Conservation (phyloP, 2,329 filamentous ascomycete genomes). For the Pseudogymnoascus sp. region DNA sequence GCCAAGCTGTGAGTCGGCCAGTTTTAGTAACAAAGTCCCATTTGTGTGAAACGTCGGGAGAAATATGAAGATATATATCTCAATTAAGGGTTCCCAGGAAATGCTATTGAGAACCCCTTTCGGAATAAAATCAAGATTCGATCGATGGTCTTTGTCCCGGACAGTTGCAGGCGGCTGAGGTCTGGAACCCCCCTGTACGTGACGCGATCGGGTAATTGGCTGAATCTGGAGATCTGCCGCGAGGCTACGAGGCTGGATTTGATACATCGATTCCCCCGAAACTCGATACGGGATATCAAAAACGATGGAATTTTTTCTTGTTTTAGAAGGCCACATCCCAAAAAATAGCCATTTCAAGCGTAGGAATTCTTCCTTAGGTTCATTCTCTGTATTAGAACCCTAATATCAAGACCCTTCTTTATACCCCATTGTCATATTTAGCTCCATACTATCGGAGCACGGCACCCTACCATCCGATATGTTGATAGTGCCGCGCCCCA, state of each 20-base stretch:
- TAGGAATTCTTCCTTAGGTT: neutral
- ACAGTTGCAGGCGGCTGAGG: neutral
- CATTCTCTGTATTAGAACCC: neutral
- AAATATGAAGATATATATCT: neutral
- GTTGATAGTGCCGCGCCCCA: neutral
- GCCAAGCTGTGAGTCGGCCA: neutral
- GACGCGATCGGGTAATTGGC: neutral
- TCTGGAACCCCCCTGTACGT: neutral
- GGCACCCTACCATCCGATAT: slow-evolving; percentile 1
- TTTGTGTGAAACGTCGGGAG: neutral
- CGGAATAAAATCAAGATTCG: neutral
- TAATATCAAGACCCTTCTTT: neutral
- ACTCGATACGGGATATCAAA: neutral
- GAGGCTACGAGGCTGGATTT: neutral
- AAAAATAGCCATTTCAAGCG: neutral
- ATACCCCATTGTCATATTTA: neutral
- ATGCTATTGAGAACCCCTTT: slow-evolving; percentile 3
- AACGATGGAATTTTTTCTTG: neutral
- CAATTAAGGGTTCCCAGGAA: neutral
- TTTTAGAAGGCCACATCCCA: neutral
- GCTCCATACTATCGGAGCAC: neutral
- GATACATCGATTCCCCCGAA: neutral
- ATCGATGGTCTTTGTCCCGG: neutral
- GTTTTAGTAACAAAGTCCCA: neutral
- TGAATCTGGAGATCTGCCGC: neutral